Evolutionary conservation across 139 green algal species (phyloP).

Genomic region (Spirogloea muscicola): DNA sequence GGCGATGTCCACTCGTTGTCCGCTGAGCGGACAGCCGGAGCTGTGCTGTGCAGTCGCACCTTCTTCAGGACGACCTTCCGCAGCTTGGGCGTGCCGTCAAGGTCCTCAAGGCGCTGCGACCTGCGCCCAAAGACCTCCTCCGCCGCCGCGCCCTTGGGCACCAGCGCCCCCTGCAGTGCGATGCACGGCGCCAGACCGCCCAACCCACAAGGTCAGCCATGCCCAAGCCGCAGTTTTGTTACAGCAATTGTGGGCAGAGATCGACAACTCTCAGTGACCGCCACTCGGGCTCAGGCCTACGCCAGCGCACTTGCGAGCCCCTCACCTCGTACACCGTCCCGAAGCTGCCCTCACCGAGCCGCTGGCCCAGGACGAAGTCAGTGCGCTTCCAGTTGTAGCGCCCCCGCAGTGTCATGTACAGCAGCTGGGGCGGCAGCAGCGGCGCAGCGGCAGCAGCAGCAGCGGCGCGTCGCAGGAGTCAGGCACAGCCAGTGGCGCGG

Average conservation of each 20-base stretch:
- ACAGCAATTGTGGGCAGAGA: too few relatives aligned
- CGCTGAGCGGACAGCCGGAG: too few relatives aligned
- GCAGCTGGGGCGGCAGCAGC: too few relatives aligned
- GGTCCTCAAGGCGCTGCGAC: slow-evolving; percentile 14
- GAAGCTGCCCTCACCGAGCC: slow-evolving; percentile 45
- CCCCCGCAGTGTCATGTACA: slow-evolving; percentile 8
- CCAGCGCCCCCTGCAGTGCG: slow-evolving; percentile 16
- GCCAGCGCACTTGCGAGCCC: neutral
- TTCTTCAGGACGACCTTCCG: slow-evolving; percentile 40
- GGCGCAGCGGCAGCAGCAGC: too few relatives aligned
- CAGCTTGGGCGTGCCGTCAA: neutral
- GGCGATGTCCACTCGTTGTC: too few relatives aligned
- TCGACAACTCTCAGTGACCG: too few relatives aligned
- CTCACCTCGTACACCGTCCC: slow-evolving; percentile 48
- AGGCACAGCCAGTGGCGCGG: neutral
- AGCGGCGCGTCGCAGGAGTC: neutral
- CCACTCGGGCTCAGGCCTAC: too few relatives aligned
- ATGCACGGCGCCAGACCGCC: too few relatives aligned
- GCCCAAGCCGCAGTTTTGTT: too few relatives aligned
- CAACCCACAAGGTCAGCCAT: too few relatives aligned
- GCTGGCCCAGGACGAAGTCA: slow-evolving; percentile 36
- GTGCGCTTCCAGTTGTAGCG: slow-evolving; percentile 23
- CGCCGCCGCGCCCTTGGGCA: slow-evolving; percentile 8
- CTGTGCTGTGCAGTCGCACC: too few relatives aligned
- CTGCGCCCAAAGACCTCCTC: slow-evolving; percentile 20